Percentiles rank a stretch among this genome's conserved stretches.
Evolutionary conservation across 495 filamentous ascomycete genomes (phyloP).

Genomic region (Bacidia gigantensis): DNA sequence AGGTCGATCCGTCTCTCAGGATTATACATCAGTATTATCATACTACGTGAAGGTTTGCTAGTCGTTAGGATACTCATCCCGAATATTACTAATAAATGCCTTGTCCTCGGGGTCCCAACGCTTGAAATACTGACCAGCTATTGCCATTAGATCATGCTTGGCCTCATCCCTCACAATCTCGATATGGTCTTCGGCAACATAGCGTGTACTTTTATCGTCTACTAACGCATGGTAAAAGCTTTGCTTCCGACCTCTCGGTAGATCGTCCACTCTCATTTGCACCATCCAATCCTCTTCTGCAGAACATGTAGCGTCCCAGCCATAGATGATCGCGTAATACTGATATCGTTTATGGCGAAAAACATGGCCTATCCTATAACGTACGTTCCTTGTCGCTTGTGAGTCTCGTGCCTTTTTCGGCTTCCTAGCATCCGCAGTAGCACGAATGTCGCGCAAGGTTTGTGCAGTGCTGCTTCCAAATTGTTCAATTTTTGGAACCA

Average conservation of each 20-base stretch:
- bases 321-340: slow-evolving; percentile 69
- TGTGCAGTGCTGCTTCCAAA: slow-evolving; percentile 34
- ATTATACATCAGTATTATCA: too few relatives aligned
- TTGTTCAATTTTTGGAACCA: slow-evolving; percentile 42
- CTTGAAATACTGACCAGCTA: slow-evolving; percentile 83
- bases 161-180: slow-evolving; percentile 41
- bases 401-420: slow-evolving; percentile 32
- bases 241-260: slow-evolving; percentile 51
- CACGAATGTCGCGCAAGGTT: slow-evolving; percentile 42
- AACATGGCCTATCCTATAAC: slow-evolving; percentile 67
- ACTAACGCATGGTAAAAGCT: slow-evolving; percentile 79
- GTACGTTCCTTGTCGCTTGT: slow-evolving; percentile 31
- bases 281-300: slow-evolving; percentile 41
- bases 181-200: slow-evolving; percentile 85
- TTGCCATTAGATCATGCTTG: slow-evolving; percentile 40
- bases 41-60: too few relatives aligned
- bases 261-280: slow-evolving; percentile 47
- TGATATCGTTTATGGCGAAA: slow-evolving; percentile 71
- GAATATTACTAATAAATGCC: slow-evolving; percentile 74
- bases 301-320: slow-evolving; percentile 60
- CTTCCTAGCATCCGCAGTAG: slow-evolving; percentile 47
- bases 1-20: too few relatives aligned
- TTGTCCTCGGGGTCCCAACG: slow-evolving; percentile 55
- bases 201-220: slow-evolving; percentile 54
- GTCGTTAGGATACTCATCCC: slow-evolving; percentile 77